phyloP scores from a whole-genome alignment of 768 basidiomycete genomes.

The Suillus clintonianus region DNA sequence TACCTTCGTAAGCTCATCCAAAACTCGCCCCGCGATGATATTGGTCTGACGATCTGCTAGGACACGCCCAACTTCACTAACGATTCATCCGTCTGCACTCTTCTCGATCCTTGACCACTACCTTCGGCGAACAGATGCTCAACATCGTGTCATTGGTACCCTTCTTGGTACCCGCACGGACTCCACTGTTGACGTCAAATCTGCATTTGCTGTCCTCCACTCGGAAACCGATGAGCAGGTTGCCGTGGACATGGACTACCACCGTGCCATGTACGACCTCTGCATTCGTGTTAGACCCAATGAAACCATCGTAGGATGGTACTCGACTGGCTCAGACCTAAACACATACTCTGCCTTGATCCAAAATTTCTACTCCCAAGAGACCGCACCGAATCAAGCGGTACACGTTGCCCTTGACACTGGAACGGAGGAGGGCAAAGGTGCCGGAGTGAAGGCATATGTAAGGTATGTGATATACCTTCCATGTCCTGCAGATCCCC shows the following conservation, averaged over 20 bases:
- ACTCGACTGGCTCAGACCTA: conserved; percentile 72
- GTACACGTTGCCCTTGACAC: conserved; percentile 92
- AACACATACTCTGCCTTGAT: conserved; percentile 96
- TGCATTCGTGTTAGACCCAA: conserved; percentile 67
- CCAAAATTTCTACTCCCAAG: conserved; percentile 96
- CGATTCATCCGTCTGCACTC: conserved; percentile 88
- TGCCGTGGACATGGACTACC: conserved; percentile 96
- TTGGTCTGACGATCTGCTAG: conserved; percentile 36
- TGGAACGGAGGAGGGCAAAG: conserved; percentile 61
- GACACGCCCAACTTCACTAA: conserved; percentile 70
- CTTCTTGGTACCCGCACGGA: conserved; percentile 81
- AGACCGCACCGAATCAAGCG: conserved; percentile 85
- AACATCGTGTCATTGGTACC: conserved; percentile 93
- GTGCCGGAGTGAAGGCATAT: conserved; percentile 83
- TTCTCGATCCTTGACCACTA: conserved; percentile 97
- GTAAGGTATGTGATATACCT: conserved; percentile 58
- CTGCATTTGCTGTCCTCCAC: conserved; percentile 90
- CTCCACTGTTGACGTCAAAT: conserved; percentile 73
- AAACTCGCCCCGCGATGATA: background rate
- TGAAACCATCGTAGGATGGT: conserved; percentile 96
- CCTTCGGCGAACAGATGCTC: conserved; percentile 78
- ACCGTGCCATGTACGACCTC: conserved; percentile 89
- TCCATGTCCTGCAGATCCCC: conserved; percentile 10
- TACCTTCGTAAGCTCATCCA: conserved; percentile 35
- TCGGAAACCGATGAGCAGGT: conserved; percentile 91